Percentiles rank a stretch among this genome's conserved stretches.
Evolutionary conservation across 257 asterid genomes (phyloP).

Genomic region (Nicotiana otophora): DNA sequence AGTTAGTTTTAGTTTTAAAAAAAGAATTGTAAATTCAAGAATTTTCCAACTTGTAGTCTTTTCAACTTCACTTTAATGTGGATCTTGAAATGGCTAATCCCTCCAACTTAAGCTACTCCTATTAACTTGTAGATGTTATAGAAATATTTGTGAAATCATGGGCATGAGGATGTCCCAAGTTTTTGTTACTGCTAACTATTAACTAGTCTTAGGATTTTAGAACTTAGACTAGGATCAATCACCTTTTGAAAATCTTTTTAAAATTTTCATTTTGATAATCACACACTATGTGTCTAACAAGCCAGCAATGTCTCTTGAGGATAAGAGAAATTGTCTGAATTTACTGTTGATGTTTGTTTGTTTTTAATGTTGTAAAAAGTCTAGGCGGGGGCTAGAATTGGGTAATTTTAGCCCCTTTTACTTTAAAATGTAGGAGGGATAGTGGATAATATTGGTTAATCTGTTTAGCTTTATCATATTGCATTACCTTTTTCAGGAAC

Average conservation of each 20-base stretch:
- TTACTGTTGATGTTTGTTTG: neutral
- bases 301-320: constrained; percentile 2
- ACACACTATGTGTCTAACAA: constrained; percentile 18
- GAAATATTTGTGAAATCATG: constrained; percentile 25
- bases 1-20: neutral
- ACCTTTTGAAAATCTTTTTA: constrained; percentile 11
- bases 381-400: neutral
- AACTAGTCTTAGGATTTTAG: constrained; percentile 48
- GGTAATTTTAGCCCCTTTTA: neutral
- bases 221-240: constrained; percentile 47
- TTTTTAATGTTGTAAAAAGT: constrained; percentile 1
- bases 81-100: constrained; percentile 29
- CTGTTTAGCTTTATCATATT: neutral
- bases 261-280: constrained; percentile 10
- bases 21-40: neutral
- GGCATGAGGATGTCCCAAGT: constrained; percentile 46
- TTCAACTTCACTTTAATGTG: constrained; percentile 28
- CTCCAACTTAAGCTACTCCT: constrained; percentile 15
- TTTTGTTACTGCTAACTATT: constrained; percentile 24
- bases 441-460: neutral
- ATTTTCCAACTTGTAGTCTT: constrained; percentile 14
- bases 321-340: neutral
- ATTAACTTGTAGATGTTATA: constrained; percentile 21
- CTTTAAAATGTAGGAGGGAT: constrained; percentile 13
- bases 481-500: constrained; percentile 29